These are phyloP conservation scores for Lyophyllum atratum DNA, from an alignment of 768 basidiomycete species.

Conservation along the genomic window DNA sequence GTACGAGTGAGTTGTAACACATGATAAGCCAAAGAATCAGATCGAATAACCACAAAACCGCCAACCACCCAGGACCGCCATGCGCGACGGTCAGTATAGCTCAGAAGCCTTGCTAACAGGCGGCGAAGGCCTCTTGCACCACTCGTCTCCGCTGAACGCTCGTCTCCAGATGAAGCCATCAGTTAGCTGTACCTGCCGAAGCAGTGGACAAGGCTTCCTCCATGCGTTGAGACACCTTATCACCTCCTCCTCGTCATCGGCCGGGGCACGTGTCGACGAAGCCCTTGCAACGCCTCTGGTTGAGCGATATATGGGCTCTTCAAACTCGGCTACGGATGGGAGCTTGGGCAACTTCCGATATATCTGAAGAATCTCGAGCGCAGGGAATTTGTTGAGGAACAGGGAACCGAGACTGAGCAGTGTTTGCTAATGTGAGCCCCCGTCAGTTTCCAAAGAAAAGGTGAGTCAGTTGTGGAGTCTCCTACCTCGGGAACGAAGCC, in stretches of 20 bases:
- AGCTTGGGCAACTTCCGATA: constrained; percentile 23
- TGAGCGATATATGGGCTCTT: neutral
- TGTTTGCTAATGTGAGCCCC: constrained; percentile 29
- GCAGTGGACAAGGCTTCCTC: constrained; percentile 38
- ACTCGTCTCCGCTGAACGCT: constrained; percentile 33
- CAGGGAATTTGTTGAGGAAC: constrained; percentile 37
- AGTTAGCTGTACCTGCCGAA: constrained; percentile 44
- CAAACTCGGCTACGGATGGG: neutral
- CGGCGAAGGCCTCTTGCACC: constrained; percentile 27
- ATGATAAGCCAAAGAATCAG: too few species aligned
- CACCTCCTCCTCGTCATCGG: constrained; percentile 27
- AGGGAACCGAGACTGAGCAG: constrained; percentile 45
- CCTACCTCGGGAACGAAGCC: constrained; percentile 43
- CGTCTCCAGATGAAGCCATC: constrained; percentile 41
- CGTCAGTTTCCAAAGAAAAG: neutral
- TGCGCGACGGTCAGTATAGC: neutral
- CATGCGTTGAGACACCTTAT: constrained; percentile 43
- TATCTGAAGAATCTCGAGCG: constrained; percentile 39
- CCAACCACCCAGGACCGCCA: too few species aligned
- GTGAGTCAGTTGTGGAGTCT: neutral
- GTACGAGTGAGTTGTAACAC: too few species aligned
- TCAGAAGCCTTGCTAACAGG: neutral
- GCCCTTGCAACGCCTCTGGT: neutral
- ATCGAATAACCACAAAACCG: too few species aligned
- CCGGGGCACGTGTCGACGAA: neutral